These are phyloP conservation scores for Teunomyces atbi DNA, from an alignment of 805 yeast genomes.

Conservation along the genomic window DNA sequence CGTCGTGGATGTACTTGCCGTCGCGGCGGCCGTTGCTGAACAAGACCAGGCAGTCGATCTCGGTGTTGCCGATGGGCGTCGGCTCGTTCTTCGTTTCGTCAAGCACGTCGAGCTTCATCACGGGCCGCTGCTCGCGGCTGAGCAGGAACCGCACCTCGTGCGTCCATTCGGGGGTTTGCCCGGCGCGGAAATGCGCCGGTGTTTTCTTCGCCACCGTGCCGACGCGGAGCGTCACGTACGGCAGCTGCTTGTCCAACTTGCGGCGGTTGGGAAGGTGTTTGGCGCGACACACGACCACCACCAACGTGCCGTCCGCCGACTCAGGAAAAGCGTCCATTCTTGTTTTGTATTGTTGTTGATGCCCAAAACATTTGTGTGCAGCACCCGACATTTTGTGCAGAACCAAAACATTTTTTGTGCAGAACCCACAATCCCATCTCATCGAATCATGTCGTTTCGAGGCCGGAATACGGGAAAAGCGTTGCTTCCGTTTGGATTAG, in stretches of 20 bases:
- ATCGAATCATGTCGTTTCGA: slow-evolving; percentile 52
- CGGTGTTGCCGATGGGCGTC: slow-evolving; percentile 78
- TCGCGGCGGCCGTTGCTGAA: slow-evolving; percentile 43
- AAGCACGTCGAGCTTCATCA: slow-evolving; percentile 68
- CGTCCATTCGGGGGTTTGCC: slow-evolving; percentile 91
- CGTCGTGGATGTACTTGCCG: slow-evolving; percentile 72
- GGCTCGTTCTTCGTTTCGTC: slow-evolving; percentile 88
- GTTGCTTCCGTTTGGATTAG: slow-evolving; percentile 70
- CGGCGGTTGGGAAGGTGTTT: slow-evolving; percentile 83
- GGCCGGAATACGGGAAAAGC: slow-evolving; percentile 43
- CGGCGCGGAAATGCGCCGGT: slow-evolving; percentile 77
- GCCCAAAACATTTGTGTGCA: too few species aligned
- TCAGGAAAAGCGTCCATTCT: slow-evolving; percentile 12
- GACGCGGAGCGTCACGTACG: slow-evolving; percentile 79
- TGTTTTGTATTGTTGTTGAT: not conserved
- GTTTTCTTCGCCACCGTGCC: slow-evolving; percentile 83
- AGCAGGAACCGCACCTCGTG: slow-evolving; percentile 68
- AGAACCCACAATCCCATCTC: not conserved
- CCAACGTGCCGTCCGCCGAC: slow-evolving; percentile 54
- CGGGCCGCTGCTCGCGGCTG: slow-evolving; percentile 60
- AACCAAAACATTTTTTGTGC: not conserved
- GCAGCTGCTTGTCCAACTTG: slow-evolving; percentile 89
- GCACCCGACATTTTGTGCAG: too few species aligned
- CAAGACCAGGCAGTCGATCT: slow-evolving; percentile 72
- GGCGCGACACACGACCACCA: slow-evolving; percentile 76